Evolutionary conservation across 768 basidiomycete genomes (phyloP), one percentile per base, ranked within the genome.

Genomic region (Suillus discolor): DNA sequence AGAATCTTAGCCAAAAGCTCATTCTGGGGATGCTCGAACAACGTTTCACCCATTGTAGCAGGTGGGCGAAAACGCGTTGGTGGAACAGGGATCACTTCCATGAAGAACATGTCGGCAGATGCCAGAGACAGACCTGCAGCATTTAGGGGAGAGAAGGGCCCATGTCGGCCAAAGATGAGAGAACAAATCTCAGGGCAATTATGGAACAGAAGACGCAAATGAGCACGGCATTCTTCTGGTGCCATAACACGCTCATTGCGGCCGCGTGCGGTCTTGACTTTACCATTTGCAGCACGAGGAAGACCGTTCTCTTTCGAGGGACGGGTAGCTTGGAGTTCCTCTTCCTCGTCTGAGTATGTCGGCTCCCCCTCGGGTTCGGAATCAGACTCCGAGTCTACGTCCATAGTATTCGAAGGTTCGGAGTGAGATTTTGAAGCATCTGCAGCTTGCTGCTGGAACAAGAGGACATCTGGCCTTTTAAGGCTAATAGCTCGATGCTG

Each of bases 1-100:
- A 99, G 81, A 42, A 97, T 87, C 71, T 84, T 89, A 31, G 92
- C 81, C 39, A 99, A 82, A 25, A 97, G 86, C 71, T 94, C 92
- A 75, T 99, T 99, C 70, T 99, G 97, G 0, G 95, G 88, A 78
- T 98, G 96, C 74, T 99, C 97, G 77, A 99, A 98, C 0, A 97
- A 82, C 53, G 88, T 90, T 63, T 96, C 97, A 62, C 89, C 93
- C 89, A 99, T 86, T 73, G 89, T 91, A 3, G 94, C 86, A 3
- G 97, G 92, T 4, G 97, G 97, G 55, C 97, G 89, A 83, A 99
- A 99, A 42, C 97, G 92, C 8, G 94, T 97, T 18, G 97, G 97
- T 18, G 96, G 86, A 23, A 99, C 92, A 38, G 94, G 89, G 25
- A 99, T 77, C 62, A 93, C 94, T 41, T 96, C 93, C 81, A 98